These are phyloP conservation scores for Hygrophorus pudorinus DNA, from an alignment of 768 basidiomycete genomes.

Conservation along the genomic window DNA sequence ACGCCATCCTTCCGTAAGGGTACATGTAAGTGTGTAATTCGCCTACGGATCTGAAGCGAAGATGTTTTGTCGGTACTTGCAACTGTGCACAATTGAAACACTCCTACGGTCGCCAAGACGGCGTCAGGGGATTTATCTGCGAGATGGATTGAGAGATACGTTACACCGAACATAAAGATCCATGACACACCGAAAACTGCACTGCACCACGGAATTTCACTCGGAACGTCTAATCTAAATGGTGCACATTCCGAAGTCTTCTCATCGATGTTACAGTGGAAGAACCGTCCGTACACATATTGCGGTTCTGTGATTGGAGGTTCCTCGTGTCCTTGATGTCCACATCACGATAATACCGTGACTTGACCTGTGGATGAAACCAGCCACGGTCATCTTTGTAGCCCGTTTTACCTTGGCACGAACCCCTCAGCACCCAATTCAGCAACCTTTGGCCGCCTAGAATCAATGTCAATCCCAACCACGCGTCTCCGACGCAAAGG, in stretches of 20 bases:
- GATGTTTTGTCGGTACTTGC: conserved; percentile 26
- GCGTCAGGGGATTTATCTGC: conserved; percentile 68
- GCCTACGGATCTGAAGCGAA: conserved; percentile 66
- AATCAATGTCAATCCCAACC: too few relatives aligned
- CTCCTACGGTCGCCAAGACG: conserved; percentile 70
- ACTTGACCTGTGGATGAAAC: conserved; percentile 34
- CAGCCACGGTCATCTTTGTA: conserved; percentile 54
- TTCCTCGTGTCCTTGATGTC: conserved; percentile 4
- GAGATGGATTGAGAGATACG: neutral
- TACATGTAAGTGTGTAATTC: conserved; percentile 81
- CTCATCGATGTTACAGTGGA: conserved; percentile 18
- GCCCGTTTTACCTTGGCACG: too few relatives aligned
- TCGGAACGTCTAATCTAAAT: conserved; percentile 56
- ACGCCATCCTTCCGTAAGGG: conserved; percentile 85
- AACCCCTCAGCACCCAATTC: too few relatives aligned
- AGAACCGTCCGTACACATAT: conserved; percentile 50
- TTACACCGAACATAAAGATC: neutral
- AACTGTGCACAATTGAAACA: conserved; percentile 79
- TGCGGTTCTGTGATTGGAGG: conserved; percentile 83
- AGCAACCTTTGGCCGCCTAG: too few relatives aligned
- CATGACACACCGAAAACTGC: conserved; percentile 60
- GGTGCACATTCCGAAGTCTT: conserved; percentile 49
- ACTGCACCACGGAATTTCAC: conserved; percentile 63
- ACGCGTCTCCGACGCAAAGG: too few relatives aligned
- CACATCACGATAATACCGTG: conserved; percentile 10